Evolutionary conservation across 257 asterid genomes (phyloP), one percentile per base, ranked within the genome.

Genomic region (Scutellaria galericulata): DNA sequence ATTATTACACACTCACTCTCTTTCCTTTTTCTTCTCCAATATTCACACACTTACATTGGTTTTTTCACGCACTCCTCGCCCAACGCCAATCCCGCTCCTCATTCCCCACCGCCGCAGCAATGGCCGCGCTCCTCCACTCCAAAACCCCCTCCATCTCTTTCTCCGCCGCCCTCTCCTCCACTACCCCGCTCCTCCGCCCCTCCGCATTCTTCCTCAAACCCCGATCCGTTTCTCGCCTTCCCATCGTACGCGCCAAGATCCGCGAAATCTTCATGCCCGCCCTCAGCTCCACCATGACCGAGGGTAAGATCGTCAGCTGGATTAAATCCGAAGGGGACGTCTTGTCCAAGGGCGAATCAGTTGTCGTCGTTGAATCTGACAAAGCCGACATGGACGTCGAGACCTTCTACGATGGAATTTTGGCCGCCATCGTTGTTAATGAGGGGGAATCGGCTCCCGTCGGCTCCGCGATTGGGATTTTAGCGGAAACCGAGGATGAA

Each of bases 191-290:
- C 55, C 74, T 71, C 61, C 90, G 88, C 61, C 78, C 87, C 70
- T 75, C 86, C 68, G 69, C 77, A 22, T 70, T 84, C 61, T 62
- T 81, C 77, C 74, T 81, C 58, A 37, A 44, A 1, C 86, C 73
- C 66, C 79, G 80, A 5, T 58, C 77, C 53, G 2, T 42, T 44
- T 18, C 78, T 18, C 80, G 80, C 60, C 13, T 72, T 68, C 91
- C 80, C 4, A 24, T 58, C 27, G 72, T 87, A 58, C 80, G 71
- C 39, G 83, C 92, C 22, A 92, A 92, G 87, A 88, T 92, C 86
- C 92, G 97, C 1, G 97, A 91, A 83, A 89, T 91, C 55, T 91
- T 89, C 89, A 91, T 91, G 97, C 97, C 97, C 11, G 97, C 97
- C 0, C 89, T 91, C 66, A 89, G 96, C 78, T 91, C 97, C 44